These are phyloP conservation scores for Stereum hirsutum DNA, from an alignment of 1,284 basidiomycete species.

Conservation along the genomic window DNA sequence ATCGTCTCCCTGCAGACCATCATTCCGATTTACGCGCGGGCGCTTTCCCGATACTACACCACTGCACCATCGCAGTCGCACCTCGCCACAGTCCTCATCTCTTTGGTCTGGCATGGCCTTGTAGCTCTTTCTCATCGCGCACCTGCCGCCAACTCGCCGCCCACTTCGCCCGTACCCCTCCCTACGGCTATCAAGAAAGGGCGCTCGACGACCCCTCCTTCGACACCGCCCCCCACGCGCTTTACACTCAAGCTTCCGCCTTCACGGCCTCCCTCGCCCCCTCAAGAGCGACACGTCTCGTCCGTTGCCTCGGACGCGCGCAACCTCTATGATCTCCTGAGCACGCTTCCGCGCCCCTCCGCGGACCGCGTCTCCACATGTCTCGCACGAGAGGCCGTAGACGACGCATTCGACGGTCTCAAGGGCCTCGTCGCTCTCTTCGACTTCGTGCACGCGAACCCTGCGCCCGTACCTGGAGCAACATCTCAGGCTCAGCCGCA, in stretches of 20 bases:
- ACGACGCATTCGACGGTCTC: slow-evolving; percentile 63
- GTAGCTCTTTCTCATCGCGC: slow-evolving; percentile 60
- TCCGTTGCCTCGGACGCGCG: slow-evolving; percentile 47
- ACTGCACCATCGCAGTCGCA: slow-evolving; percentile 43
- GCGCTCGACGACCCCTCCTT: slow-evolving; percentile 35
- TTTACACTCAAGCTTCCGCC: slow-evolving; percentile 62
- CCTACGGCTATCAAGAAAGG: slow-evolving; percentile 7
- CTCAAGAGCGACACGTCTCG: slow-evolving; percentile 23
- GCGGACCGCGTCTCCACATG: slow-evolving; percentile 32
- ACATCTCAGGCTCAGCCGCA: too few relatives aligned
- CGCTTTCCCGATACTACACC: slow-evolving; percentile 46
- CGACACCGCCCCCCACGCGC: slow-evolving; percentile 47
- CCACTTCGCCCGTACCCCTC: slow-evolving; percentile 30
- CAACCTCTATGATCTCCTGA: slow-evolving; percentile 48
- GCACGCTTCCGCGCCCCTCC: slow-evolving; percentile 50
- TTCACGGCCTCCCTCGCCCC: slow-evolving; percentile 60
- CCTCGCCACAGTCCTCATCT: slow-evolving; percentile 63
- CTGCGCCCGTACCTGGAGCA: too few relatives aligned
- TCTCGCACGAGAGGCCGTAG: slow-evolving; percentile 65
- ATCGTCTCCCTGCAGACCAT: slow-evolving; percentile 44
- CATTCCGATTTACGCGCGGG: slow-evolving; percentile 52
- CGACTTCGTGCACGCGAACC: slow-evolving; percentile 31
- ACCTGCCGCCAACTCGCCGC: slow-evolving; percentile 28
- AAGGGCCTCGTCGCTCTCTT: slow-evolving; percentile 45
- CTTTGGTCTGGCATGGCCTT: slow-evolving; percentile 60